Percentiles rank a stretch among this genome's conserved stretches.
Evolutionary conservation across 257 asterid species (phyloP).

Genomic region (Mentha longifolia): DNA sequence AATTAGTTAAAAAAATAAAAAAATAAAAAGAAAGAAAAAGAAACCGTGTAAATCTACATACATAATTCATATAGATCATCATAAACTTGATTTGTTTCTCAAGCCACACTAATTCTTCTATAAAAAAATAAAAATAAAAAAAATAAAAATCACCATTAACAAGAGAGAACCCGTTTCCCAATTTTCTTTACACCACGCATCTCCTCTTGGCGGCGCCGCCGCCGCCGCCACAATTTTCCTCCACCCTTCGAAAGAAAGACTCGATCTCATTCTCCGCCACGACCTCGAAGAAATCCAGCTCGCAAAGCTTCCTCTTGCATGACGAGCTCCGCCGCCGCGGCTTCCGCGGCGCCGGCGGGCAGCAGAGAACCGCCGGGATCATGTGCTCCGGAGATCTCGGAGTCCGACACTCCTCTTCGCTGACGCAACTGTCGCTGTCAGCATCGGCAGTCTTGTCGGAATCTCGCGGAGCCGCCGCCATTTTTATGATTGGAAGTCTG

Average conservation of each 20-base stretch:
- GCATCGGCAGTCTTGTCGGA: conserved; percentile 8
- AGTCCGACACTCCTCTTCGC: conserved; percentile 42
- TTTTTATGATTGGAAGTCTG: conserved; percentile 42
- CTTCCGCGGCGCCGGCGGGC: conserved; percentile 73
- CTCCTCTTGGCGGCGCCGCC: conserved; percentile 40
- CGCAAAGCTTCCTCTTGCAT: conserved; percentile 54
- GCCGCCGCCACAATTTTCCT: conserved; percentile 19
- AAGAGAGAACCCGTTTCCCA: neutral
- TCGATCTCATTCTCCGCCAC: conserved; percentile 50
- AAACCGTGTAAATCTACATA: conserved; percentile 31
- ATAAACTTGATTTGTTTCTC: conserved; percentile 19
- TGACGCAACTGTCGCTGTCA: conserved; percentile 4
- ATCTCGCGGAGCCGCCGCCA: conserved; percentile 1
- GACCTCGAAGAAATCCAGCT: conserved; percentile 48
- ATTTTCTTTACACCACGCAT: conserved; percentile 39
- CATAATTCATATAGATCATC: conserved; percentile 28
- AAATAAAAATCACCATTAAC: conserved; percentile 14
- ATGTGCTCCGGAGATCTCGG: conserved; percentile 51
- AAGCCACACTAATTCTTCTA: conserved; percentile 20
- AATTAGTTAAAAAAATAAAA: neutral
- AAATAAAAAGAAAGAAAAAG: neutral
- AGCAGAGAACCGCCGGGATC: conserved; percentile 49
- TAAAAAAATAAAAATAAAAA: neutral
- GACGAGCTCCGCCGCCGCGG: conserved; percentile 38
- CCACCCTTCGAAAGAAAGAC: conserved; percentile 45